Evolutionary conservation across 306 rosid species (phyloP).

Genomic region (Inga laurina): DNA sequence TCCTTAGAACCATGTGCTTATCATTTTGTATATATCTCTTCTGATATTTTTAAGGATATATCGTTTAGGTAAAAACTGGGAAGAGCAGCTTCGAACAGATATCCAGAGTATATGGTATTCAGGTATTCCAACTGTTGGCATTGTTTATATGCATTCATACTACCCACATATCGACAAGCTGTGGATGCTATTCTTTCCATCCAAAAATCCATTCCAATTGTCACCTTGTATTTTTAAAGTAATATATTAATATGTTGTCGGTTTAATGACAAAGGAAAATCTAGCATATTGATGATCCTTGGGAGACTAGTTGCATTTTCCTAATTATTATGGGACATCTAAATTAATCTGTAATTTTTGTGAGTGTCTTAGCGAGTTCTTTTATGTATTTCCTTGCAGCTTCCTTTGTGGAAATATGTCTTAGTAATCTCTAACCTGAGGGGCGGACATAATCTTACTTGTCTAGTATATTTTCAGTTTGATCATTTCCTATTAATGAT

Average conservation of each 20-base stretch:
- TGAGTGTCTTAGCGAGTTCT: conserved; percentile 1
- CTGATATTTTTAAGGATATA: conserved; percentile 33
- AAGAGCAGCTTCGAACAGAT: conserved; percentile 96
- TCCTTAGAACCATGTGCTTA: conserved; percentile 14
- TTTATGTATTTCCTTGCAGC: background rate
- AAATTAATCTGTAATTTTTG: background rate
- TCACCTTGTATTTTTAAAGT: background rate
- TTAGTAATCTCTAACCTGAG: background rate
- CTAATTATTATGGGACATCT: background rate
- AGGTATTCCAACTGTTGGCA: conserved; percentile 48
- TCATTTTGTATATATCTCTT: conserved; percentile 20
- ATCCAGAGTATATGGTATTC: conserved; percentile 94
- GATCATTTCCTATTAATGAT: background rate
- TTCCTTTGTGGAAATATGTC: background rate
- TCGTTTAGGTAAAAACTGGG: conserved; percentile 72
- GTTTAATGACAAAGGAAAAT: background rate
- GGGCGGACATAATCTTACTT: background rate
- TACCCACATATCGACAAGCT: background rate
- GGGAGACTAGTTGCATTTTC: background rate
- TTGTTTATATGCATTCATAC: conserved; percentile 1
- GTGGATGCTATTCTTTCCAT: background rate
- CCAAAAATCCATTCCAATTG: background rate
- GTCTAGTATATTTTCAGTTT: background rate
- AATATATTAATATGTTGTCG: background rate
- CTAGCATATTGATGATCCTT: background rate